Conservation (phyloP, 257 asterid genomes). For the Capsicum pubescens region DNA sequence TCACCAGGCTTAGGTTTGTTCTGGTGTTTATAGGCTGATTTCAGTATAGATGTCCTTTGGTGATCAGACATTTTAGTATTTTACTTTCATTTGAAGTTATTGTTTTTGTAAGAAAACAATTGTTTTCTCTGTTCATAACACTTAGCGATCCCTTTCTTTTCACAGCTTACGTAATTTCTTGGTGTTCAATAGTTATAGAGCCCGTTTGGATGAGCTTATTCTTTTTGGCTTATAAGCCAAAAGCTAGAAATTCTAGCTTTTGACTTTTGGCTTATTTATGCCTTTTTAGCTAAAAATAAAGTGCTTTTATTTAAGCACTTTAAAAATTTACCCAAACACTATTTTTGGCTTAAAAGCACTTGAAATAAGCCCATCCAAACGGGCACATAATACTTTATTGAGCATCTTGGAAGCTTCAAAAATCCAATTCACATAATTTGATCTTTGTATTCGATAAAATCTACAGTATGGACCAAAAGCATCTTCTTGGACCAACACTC, state of each 20-base stretch:
- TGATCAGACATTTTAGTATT: background rate
- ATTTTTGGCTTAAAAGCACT: too few relatives aligned
- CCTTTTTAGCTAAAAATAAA: too few relatives aligned
- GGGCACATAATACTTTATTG: background rate
- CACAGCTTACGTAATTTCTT: background rate
- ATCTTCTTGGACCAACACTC: background rate
- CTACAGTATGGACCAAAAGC: background rate
- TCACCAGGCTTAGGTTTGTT: background rate
- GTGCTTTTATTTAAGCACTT: too few relatives aligned
- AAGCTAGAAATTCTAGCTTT: too few relatives aligned
- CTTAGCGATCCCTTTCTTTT: background rate
- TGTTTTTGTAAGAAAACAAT: background rate
- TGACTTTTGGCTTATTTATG: too few relatives aligned
- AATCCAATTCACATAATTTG: background rate
- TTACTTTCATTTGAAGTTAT: background rate
- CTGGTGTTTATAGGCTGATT: background rate
- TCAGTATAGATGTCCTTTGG: constrained; percentile 14
- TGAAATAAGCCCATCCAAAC: too few relatives aligned
- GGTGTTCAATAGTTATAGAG: background rate
- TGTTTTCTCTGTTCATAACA: background rate
- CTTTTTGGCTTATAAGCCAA: too few relatives aligned
- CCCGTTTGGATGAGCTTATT: too few relatives aligned
- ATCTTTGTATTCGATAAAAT: background rate
- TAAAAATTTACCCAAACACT: too few relatives aligned
- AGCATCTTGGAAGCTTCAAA: background rate